Evolutionary conservation across 2,329 filamentous ascomycete genomes (phyloP).

Genomic region (Ophiostoma ulmi): DNA sequence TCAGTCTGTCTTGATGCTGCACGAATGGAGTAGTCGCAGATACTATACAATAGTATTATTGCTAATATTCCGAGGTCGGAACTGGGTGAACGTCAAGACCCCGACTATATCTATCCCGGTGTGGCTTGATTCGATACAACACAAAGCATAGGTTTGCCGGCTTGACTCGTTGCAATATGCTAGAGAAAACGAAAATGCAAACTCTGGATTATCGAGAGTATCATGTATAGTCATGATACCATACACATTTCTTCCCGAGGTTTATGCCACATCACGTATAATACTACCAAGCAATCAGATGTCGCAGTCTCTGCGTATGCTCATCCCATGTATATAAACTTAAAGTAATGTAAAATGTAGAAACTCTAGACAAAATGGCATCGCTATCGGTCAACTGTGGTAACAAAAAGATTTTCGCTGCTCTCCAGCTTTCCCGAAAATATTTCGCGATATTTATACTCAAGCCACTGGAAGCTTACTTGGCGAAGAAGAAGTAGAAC

Average conservation of each 20-base stretch:
- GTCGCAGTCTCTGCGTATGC: neutral
- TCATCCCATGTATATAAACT: neutral
- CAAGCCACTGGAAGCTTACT: too few species aligned
- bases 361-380: too few species aligned
- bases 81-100: neutral
- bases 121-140: neutral
- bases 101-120: neutral
- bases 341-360: neutral
- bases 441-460: neutral
- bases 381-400: neutral
- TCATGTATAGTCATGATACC: too few species aligned
- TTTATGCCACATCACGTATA: neutral
- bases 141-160: neutral
- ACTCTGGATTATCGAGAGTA: neutral
- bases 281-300: neutral
- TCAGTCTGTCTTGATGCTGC: neutral
- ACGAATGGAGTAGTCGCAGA: neutral
- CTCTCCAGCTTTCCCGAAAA: neutral
- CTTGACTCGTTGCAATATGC: neutral
- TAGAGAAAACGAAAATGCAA: neutral
- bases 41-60: neutral
- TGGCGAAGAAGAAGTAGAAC: neutral
- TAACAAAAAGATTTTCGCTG: too few species aligned
- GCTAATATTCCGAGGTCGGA: neutral
- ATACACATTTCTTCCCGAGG: neutral